phyloP scores from a whole-genome alignment of 2,329 filamentous ascomycete genomes.

The Xylaria hypoxylon region DNA sequence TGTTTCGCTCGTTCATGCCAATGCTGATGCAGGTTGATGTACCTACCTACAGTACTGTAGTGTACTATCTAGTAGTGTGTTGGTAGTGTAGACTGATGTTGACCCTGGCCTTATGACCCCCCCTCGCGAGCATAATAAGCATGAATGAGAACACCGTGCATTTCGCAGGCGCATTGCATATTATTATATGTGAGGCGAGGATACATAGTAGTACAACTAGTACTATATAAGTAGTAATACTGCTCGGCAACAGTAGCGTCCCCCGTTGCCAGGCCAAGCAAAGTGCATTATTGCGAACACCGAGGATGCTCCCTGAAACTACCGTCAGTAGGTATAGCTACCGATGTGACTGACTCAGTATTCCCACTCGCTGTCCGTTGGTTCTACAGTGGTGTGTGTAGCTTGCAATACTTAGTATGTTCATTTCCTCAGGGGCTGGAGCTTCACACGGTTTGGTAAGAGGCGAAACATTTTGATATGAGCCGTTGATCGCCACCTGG shows the following conservation, averaged over 20 bases:
- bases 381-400: neutral
- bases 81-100: constrained; percentile 5
- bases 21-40: constrained; percentile 29
- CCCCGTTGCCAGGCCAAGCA: neutral
- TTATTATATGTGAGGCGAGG: constrained; percentile 16
- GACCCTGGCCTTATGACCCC: constrained; percentile 45
- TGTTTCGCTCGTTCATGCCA: constrained; percentile 34
- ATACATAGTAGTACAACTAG: too few relatives aligned
- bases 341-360: constrained; percentile 15
- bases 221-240: neutral
- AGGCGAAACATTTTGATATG: constrained; percentile 33
- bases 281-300: constrained; percentile 13
- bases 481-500: constrained; percentile 19
- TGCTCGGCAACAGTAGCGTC: neutral
- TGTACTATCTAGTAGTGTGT: too few relatives aligned
- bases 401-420: neutral
- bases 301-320: constrained; percentile 27
- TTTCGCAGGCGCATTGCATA: constrained; percentile 41
- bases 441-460: constrained; percentile 12
- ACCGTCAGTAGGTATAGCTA: neutral
- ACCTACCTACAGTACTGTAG: too few relatives aligned
- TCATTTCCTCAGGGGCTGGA: constrained; percentile 8
- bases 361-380: constrained; percentile 13
- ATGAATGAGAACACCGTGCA: constrained; percentile 47
- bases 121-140: constrained; percentile 31